phyloP scores from a whole-genome alignment of 352 stramenopile species.

The Phytophthora ramorum region DNA sequence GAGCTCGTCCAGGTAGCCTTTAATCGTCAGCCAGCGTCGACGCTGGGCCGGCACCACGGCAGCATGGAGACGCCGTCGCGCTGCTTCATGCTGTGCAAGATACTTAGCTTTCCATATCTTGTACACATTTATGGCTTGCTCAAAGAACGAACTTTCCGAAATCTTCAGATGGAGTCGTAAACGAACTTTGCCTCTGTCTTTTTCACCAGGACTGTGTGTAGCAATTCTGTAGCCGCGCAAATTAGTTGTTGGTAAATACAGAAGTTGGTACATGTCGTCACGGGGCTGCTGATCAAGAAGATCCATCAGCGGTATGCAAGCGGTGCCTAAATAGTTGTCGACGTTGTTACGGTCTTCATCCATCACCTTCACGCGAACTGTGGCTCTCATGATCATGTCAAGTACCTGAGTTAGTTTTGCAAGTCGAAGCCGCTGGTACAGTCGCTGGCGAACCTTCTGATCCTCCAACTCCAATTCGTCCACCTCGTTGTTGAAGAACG shows the following conservation, averaged over 20 bases:
- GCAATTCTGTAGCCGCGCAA: slow-evolving; percentile 3
- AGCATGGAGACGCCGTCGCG: slow-evolving; percentile 61
- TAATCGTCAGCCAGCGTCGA: slow-evolving; percentile 65
- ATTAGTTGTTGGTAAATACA: slow-evolving; percentile 32
- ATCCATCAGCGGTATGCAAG: slow-evolving; percentile 71
- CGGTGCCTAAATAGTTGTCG: slow-evolving; percentile 60
- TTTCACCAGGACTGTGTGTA: not conserved
- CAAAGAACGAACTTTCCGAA: slow-evolving; percentile 67
- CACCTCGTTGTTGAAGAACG: slow-evolving; percentile 73
- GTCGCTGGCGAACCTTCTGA: slow-evolving; percentile 47
- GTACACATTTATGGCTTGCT: slow-evolving; percentile 70
- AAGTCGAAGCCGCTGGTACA: slow-evolving; percentile 63
- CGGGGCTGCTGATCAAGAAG: slow-evolving; percentile 69
- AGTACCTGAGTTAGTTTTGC: slow-evolving; percentile 66
- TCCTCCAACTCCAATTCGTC: slow-evolving; percentile 72
- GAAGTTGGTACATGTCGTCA: slow-evolving; percentile 65
- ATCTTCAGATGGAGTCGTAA: slow-evolving; percentile 58
- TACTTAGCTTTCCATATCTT: slow-evolving; percentile 70
- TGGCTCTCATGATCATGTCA: slow-evolving; percentile 67
- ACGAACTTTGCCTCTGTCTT: slow-evolving; percentile 46
- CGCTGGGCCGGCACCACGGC: slow-evolving; percentile 69
- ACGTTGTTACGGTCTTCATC: slow-evolving; percentile 54
- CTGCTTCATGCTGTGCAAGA: slow-evolving; percentile 62
- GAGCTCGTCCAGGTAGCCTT: slow-evolving; percentile 65
- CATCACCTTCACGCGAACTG: slow-evolving; percentile 64